phyloP scores from a whole-genome alignment of 768 basidiomycete genomes.

The Panellus pusillus region DNA sequence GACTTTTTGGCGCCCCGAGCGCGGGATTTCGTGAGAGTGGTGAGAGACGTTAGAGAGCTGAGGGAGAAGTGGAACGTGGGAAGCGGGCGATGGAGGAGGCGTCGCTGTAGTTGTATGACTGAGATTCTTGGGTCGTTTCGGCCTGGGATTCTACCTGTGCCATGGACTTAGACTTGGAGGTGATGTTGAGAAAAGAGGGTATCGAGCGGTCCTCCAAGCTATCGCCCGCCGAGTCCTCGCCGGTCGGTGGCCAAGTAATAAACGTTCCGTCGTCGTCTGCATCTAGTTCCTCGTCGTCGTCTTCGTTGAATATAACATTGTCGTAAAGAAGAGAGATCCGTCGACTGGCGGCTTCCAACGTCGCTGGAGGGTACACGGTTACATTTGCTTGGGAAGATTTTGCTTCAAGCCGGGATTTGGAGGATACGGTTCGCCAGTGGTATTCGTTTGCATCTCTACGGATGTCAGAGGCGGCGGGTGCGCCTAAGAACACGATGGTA shows the following conservation, averaged over 20 bases:
- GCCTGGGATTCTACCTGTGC: slow-evolving; percentile 23
- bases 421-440: slow-evolving; percentile 27
- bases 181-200: slow-evolving; percentile 42
- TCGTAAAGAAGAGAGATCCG: slow-evolving; percentile 70
- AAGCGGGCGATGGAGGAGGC: slow-evolving; percentile 72
- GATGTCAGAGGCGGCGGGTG: slow-evolving; percentile 15
- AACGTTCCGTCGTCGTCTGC: slow-evolving; percentile 46
- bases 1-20: slow-evolving; percentile 47
- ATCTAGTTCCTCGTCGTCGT: slow-evolving; percentile 38
- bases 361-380: slow-evolving; percentile 47
- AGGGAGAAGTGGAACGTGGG: slow-evolving; percentile 75
- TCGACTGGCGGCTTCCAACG: slow-evolving; percentile 65
- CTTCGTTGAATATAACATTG: slow-evolving; percentile 66
- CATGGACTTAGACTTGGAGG: slow-evolving; percentile 25
- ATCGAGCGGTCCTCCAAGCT: slow-evolving; percentile 38
- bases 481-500: slow-evolving; percentile 22
- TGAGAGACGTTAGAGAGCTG: slow-evolving; percentile 55
- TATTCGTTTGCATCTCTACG: slow-evolving; percentile 18
- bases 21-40: slow-evolving; percentile 32
- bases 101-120: slow-evolving; percentile 61
- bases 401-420: slow-evolving; percentile 5
- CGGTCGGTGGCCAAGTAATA: slow-evolving; percentile 61
- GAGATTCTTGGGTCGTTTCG: slow-evolving; percentile 34
- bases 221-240: slow-evolving; percentile 13
- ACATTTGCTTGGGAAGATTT: slow-evolving; percentile 18